Percentiles rank a stretch among this genome's conserved stretches.
These are phyloP conservation scores for Paecilomyces variotii DNA, from an alignment of 2,329 filamentous ascomycete genomes.

Conservation along the genomic window DNA sequence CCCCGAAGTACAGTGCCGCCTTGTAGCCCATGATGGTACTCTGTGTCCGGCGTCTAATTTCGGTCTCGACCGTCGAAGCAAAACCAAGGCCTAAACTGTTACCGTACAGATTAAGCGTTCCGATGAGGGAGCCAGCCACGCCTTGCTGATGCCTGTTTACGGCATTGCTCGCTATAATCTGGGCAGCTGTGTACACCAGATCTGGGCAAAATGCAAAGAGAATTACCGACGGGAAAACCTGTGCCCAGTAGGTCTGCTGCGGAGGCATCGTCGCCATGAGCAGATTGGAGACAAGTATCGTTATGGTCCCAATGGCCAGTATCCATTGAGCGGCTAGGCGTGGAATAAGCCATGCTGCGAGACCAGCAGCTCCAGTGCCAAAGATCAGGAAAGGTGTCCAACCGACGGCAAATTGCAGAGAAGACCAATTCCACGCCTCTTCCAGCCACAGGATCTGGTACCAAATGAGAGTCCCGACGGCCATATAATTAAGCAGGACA, in stretches of 20 bases:
- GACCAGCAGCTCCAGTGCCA: conserved; percentile 27
- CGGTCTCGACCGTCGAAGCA: conserved; percentile 32
- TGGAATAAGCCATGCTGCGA: conserved; percentile 41
- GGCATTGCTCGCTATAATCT: conserved; percentile 48
- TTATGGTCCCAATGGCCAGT: conserved; percentile 35
- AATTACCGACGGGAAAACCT: conserved; percentile 32
- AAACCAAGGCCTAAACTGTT: conserved; percentile 38
- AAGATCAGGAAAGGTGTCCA: conserved; percentile 38
- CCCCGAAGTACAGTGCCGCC: conserved; percentile 22
- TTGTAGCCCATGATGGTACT: conserved; percentile 21
- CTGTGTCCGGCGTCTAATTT: conserved; percentile 10
- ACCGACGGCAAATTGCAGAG: conserved; percentile 32
- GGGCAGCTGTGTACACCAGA: conserved; percentile 43
- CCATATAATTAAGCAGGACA: conserved; percentile 41
- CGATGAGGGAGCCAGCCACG: conserved; percentile 44
- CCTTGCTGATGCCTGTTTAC: conserved; percentile 44
- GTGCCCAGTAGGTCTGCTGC: conserved; percentile 39
- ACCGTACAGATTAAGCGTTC: conserved; percentile 38
- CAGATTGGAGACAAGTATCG: conserved; percentile 21
- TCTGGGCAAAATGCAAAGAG: conserved; percentile 39
- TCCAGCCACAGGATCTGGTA: conserved; percentile 42
- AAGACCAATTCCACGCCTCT: conserved; percentile 31
- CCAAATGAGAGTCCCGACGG: conserved; percentile 41
- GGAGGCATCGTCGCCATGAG: conserved; percentile 39
- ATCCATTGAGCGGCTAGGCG: conserved; percentile 42